These are phyloP conservation scores for Phytophthora megakarya DNA, from an alignment of 352 stramenopile genomes.

Conservation along the genomic window DNA sequence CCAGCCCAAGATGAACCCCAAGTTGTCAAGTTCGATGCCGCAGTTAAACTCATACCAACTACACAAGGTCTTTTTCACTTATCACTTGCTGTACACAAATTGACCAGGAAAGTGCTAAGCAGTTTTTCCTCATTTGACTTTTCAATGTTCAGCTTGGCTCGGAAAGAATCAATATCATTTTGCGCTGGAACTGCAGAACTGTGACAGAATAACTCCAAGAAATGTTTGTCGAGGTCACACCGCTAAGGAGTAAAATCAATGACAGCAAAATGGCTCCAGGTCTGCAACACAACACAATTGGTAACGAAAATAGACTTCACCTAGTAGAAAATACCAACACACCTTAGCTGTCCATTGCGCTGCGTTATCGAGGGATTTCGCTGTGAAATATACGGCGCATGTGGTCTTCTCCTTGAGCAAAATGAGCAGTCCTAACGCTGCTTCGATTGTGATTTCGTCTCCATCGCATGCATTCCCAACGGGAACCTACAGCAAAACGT, in stretches of 20 bases:
- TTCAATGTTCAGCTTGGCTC: conserved; percentile 16
- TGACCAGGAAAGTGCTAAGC: conserved; percentile 23
- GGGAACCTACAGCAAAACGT: conserved; percentile 38
- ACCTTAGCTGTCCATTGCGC: conserved; percentile 57
- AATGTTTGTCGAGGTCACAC: conserved; percentile 44
- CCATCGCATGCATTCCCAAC: conserved; percentile 54
- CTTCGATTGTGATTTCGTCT: conserved; percentile 42
- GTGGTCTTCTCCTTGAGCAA: conserved; percentile 48
- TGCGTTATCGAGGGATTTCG: conserved; percentile 39
- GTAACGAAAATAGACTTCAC: neutral
- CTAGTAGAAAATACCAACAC: neutral
- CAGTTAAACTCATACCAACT: conserved; percentile 5
- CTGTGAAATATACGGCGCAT: conserved; percentile 50
- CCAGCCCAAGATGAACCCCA: conserved; percentile 28
- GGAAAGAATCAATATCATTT: conserved; percentile 22
- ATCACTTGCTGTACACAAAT: conserved; percentile 28
- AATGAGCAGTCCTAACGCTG: conserved; percentile 42
- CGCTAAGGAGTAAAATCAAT: conserved; percentile 48
- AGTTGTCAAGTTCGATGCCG: conserved; percentile 26
- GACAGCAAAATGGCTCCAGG: conserved; percentile 54
- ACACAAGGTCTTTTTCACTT: conserved; percentile 12
- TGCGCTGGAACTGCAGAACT: conserved; percentile 10
- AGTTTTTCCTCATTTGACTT: conserved; percentile 24
- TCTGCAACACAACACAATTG: conserved; percentile 26
- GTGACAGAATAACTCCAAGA: conserved; percentile 39